Percentiles rank a stretch among this genome's conserved stretches.
phyloP scores from a whole-genome alignment of 2,329 filamentous ascomycete genomes.

The Cladosporium cucumerinum region DNA sequence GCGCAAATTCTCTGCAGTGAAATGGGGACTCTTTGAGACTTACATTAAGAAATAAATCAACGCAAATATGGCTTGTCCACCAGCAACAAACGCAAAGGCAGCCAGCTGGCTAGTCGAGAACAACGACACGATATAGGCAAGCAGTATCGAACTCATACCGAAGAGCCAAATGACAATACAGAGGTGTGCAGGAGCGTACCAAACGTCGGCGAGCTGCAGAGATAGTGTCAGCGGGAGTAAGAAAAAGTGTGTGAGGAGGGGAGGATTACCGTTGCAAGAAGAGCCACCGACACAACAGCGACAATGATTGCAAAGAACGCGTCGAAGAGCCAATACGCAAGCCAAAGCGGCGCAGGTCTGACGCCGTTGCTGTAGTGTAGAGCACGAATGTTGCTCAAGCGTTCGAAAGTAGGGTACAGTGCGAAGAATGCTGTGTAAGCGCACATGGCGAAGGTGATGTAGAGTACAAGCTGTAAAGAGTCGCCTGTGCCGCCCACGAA shows the following conservation, averaged over 20 bases:
- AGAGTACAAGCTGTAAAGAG: conserved; percentile 72
- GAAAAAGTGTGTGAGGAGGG: background rate
- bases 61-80: conserved; percentile 61
- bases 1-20: too few species aligned
- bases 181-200: conserved; percentile 73
- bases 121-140: conserved; percentile 76
- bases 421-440: conserved; percentile 83
- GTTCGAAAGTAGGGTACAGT: conserved; percentile 78
- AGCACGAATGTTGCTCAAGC: conserved; percentile 70
- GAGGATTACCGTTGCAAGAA: conserved; percentile 58
- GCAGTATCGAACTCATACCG: conserved; percentile 69
- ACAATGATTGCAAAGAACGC: conserved; percentile 65
- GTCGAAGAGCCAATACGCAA: conserved; percentile 76
- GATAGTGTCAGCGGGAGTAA: background rate
- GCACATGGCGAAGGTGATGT: conserved; percentile 71
- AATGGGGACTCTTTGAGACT: conserved; percentile 19
- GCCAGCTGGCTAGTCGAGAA: conserved; percentile 73
- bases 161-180: conserved; percentile 76
- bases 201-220: conserved; percentile 48
- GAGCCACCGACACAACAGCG: conserved; percentile 61
- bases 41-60: conserved; percentile 48
- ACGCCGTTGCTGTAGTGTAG: conserved; percentile 89
- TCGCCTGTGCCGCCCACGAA: conserved; percentile 65
- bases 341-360: conserved; percentile 72
- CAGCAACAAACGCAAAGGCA: conserved; percentile 78